Evolutionary conservation across 257 asterid genomes (phyloP).

Genomic region (Solanum virginianum): DNA sequence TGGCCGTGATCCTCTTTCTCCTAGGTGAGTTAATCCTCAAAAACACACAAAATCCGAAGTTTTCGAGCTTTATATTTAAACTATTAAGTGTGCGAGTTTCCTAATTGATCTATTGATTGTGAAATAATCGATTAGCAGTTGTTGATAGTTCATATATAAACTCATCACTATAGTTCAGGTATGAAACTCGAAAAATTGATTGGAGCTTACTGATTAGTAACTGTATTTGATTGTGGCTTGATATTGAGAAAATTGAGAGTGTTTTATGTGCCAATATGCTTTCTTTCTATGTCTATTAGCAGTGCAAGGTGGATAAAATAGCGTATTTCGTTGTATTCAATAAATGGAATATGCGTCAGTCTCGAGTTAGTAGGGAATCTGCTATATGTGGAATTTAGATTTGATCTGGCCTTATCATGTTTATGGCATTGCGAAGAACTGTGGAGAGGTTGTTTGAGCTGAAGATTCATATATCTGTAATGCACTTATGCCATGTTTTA

Average conservation of each 20-base stretch:
- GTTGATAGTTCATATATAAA: background rate
- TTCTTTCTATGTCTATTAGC: background rate
- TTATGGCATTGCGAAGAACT: background rate
- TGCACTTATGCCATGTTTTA: background rate
- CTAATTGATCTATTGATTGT: background rate
- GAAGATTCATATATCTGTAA: background rate
- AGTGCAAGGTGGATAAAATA: background rate
- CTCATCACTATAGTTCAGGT: background rate
- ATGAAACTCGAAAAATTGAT: background rate
- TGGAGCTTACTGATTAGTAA: background rate
- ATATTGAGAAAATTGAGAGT: background rate
- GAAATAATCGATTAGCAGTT: background rate
- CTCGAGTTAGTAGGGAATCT: background rate
- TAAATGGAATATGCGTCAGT: background rate
- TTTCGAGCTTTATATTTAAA: background rate
- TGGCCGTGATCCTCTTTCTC: constrained; percentile 46
- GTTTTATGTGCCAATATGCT: background rate
- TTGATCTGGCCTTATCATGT: background rate
- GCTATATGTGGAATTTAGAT: background rate
- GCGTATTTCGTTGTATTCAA: background rate
- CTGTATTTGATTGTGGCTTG: background rate
- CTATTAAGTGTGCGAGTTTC: background rate
- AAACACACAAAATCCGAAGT: background rate
- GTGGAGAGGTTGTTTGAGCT: background rate
- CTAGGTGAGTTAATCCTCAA: constrained; percentile 21